Evolutionary conservation across 164 flowering plant species (phyloP).

Genomic region (Sedum album): DNA sequence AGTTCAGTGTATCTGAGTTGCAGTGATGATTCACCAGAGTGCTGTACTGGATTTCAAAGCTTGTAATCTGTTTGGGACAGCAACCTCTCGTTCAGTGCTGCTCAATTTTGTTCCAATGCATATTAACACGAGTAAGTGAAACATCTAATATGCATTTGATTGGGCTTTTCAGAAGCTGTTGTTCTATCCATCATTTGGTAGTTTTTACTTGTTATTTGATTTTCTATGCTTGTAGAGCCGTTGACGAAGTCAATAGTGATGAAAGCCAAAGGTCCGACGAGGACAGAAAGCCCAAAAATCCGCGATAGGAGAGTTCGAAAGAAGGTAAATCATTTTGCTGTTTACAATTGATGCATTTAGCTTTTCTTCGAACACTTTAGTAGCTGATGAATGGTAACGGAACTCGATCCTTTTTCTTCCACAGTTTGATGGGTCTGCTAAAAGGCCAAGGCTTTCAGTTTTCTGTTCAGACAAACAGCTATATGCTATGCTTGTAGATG

Average conservation of each 20-base stretch:
- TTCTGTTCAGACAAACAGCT: constrained; percentile 82
- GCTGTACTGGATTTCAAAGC: constrained; percentile 24
- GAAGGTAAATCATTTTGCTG: constrained; percentile 39
- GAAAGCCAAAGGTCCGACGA: constrained; percentile 45
- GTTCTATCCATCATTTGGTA: background rate
- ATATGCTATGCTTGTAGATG: constrained; percentile 87
- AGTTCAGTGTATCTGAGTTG: background rate
- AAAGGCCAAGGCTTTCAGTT: constrained; percentile 79
- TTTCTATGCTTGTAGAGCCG: constrained; percentile 19
- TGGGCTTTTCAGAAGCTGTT: background rate
- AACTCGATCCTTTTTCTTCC: background rate
- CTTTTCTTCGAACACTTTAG: background rate
- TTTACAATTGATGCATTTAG: no score
- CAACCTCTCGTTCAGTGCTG: background rate
- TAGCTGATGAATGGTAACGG: background rate
- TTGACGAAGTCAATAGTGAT: constrained; percentile 42
- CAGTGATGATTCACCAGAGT: constrained; percentile 16
- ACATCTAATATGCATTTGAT: background rate
- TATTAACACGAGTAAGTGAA: constrained; percentile 17
- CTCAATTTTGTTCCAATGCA: background rate
- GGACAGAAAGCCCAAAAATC: constrained; percentile 59
- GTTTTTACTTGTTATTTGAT: background rate
- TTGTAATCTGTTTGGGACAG: constrained; percentile 23
- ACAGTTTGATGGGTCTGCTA: constrained; percentile 73
- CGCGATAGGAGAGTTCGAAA: constrained; percentile 50